phyloP scores from a whole-genome alignment of 1,139 yeast genomes.

The Schwanniomyces etchellsii region DNA sequence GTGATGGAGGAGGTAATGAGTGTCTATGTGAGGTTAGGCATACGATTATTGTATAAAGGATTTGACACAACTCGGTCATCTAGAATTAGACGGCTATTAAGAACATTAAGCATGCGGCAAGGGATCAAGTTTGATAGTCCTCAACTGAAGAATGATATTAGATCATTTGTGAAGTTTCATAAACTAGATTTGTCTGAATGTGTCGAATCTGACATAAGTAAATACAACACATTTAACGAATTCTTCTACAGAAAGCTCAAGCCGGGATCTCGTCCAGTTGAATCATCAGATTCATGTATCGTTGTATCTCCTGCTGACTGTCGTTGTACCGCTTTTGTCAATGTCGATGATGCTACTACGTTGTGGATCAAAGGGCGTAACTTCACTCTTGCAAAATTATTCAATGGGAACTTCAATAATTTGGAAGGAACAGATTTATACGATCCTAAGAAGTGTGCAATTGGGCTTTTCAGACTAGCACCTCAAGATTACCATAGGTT shows the following conservation, averaged over 20 bases:
- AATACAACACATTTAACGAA: conserved; percentile 74
- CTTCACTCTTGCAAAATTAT: conserved; percentile 63
- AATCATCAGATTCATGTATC: conserved; percentile 47
- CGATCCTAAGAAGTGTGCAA: conserved; percentile 42
- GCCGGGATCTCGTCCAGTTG: conserved; percentile 66
- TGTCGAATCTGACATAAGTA: conserved; percentile 37
- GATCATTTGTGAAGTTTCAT: conserved; percentile 77
- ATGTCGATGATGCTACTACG: conserved; percentile 59
- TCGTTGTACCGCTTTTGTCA: conserved; percentile 66
- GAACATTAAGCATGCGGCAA: conserved; percentile 68
- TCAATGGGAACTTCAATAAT: conserved; percentile 51
- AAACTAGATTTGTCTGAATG: conserved; percentile 70
- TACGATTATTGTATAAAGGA: conserved; percentile 76
- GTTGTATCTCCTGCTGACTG: conserved; percentile 86
- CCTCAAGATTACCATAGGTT: conserved; percentile 97
- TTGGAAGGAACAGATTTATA: conserved; percentile 38
- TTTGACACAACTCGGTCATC: conserved; percentile 50
- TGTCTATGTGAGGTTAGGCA: conserved; percentile 81
- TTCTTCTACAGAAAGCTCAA: conserved; percentile 79
- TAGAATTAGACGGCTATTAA: conserved; percentile 52
- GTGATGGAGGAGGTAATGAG: conserved; percentile 91
- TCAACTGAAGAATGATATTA: conserved; percentile 59
- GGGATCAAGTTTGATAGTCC: conserved; percentile 80
- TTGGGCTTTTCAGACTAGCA: conserved; percentile 82
- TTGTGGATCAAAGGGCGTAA: conserved; percentile 89